Base-by-base conservation (phyloP, 2,329 filamentous ascomycete genomes). In the Alternaria sp. region DNA sequence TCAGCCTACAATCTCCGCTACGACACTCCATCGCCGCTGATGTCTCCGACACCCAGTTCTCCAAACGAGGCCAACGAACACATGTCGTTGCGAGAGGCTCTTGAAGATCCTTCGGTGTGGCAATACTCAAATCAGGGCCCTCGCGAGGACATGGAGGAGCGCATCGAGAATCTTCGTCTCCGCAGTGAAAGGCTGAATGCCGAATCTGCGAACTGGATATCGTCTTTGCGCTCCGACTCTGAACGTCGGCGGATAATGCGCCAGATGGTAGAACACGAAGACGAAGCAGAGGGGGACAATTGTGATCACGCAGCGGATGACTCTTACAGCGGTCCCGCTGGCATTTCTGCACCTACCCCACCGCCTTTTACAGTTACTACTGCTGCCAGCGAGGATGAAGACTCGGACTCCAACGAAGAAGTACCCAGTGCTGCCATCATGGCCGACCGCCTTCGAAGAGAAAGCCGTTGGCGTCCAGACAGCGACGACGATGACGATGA, bases 1-100 rank as follows among this genome's bases (percentile, higher is more conserved):
- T 87, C 91, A 7, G 86, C 89, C 63, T 95, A 95, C 76, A 88
- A 92, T 68, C 90, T 95, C 25, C 88, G 90, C 69, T 93, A 81
- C 59, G 69, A 59, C 36, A 61, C 69, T 15, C 64, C 61, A 19
- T 74, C 73, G 11, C 72, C 71, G 3, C 67, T 65, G 21, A 64
- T 62, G 21, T 79, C 78, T 8, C 72, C 73, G 6, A 67, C 71
- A 3, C 70, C 74, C 11, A 76, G 71, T 55, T 72, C 69, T 15
- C 69, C 61, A 8, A 70, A 44, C 30, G 65, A 62, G 5, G 59
- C 71, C 21, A 75, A 77, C 4, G 72, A 80, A 25, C 68, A 71
- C 3, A 66, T 80, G 2, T 77, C 78, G 2, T 59, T 81, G 3
- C 63, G 70, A 43, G 79, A 81, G 59, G 77, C 76, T 19, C 67